These are phyloP conservation scores for Aegilops umbellulata DNA, from an alignment of 176 grass and related monocot species.

Conservation along the genomic window DNA sequence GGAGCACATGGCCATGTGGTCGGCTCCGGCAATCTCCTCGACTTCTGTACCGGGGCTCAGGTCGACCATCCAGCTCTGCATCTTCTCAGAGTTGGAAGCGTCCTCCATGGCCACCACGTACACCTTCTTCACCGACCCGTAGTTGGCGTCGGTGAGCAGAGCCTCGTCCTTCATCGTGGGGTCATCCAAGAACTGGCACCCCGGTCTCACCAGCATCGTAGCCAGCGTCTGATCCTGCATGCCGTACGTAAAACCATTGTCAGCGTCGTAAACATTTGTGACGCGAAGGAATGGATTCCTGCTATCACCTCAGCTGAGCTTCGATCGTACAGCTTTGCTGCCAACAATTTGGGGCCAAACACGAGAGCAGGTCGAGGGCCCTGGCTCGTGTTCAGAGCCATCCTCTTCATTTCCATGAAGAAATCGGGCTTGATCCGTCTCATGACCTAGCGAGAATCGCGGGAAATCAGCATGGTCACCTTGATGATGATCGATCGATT, in stretches of 20 bases:
- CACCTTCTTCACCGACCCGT: slow-evolving; percentile 45
- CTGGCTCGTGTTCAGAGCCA: slow-evolving; percentile 2
- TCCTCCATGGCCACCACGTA: slow-evolving; percentile 53
- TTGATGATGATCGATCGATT: neutral
- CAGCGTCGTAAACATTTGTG: neutral
- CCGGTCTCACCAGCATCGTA: slow-evolving; percentile 40
- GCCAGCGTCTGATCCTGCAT: slow-evolving; percentile 43
- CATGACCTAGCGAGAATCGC: slow-evolving; percentile 2
- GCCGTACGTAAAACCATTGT: neutral
- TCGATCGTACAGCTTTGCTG: slow-evolving; percentile 19
- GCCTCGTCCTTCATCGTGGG: slow-evolving; percentile 21
- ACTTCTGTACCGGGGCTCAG: slow-evolving; percentile 34
- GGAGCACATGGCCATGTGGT: slow-evolving; percentile 62
- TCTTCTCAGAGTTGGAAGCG: neutral
- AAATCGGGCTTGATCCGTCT: slow-evolving; percentile 15
- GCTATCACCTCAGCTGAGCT: slow-evolving; percentile 28
- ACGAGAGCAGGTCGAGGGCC: slow-evolving; percentile 2
- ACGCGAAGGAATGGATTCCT: neutral
- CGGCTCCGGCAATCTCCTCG: slow-evolving; percentile 48
- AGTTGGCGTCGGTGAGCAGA: slow-evolving; percentile 35
- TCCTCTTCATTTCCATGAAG: slow-evolving; percentile 41
- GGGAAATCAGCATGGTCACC: neutral
- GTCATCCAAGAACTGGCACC: slow-evolving; percentile 36
- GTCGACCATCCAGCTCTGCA: slow-evolving; percentile 37
- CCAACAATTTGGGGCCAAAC: slow-evolving; percentile 31